phyloP scores from a whole-genome alignment of 78 protist genomes.

The Dictyostelium firmibasis region DNA sequence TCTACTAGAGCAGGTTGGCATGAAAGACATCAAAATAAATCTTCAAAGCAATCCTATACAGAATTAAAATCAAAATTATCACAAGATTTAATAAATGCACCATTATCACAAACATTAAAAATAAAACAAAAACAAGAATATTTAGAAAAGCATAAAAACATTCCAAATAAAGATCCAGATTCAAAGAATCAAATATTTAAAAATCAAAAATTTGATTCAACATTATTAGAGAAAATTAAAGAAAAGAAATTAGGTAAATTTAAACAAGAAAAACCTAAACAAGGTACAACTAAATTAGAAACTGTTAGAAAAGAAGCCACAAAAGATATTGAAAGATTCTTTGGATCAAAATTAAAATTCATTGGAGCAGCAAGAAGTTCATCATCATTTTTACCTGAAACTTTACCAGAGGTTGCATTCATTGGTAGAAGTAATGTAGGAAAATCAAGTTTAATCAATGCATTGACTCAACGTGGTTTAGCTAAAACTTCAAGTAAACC shows the following conservation, averaged over 20 bases:
- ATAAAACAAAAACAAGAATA: not conserved
- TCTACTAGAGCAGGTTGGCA: constrained; percentile 56
- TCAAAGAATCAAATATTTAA: constrained; percentile 14
- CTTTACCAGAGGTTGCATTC: constrained; percentile 76
- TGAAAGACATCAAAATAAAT: not conserved
- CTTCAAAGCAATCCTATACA: not conserved
- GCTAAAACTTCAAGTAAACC: constrained; percentile 74
- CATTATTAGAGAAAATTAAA: not conserved
- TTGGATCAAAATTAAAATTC: not conserved
- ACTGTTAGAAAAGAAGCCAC: not conserved
- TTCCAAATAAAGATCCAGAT: not conserved
- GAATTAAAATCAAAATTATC: not conserved
- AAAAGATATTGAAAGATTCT: not conserved
- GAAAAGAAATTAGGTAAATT: constrained; percentile 5
- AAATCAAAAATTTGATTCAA: not conserved
- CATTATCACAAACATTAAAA: not conserved
- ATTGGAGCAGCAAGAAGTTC: not conserved
- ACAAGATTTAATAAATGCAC: not conserved
- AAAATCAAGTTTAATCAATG: constrained; percentile 64
- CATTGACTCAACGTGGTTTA: constrained; percentile 37
- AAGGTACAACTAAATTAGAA: constrained; percentile 42
- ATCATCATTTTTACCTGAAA: constrained; percentile 26
- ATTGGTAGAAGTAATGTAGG: constrained; percentile 82
- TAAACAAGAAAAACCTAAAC: not conserved
- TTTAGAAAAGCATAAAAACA: not conserved